These are phyloP conservation scores for Thalassiosira mediterranea DNA, from an alignment of 352 stramenopile genomes.

Conservation along the genomic window DNA sequence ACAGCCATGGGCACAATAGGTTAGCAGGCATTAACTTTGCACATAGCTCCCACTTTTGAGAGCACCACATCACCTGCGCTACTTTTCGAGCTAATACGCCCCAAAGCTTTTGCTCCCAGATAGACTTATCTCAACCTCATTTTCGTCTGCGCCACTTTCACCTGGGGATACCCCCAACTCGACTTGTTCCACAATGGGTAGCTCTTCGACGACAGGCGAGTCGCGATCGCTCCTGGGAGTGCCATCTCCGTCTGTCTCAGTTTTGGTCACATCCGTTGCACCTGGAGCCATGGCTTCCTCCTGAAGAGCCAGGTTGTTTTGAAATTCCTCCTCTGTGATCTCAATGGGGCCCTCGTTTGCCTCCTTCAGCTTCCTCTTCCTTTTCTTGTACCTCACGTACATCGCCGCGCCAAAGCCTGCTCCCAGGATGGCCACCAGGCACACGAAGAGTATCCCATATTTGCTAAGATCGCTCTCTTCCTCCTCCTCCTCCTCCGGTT, in stretches of 20 bases:
- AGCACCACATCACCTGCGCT: too few relatives aligned
- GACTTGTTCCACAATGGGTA: too few relatives aligned
- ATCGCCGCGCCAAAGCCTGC: slow-evolving; percentile 26
- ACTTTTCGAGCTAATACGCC: too few relatives aligned
- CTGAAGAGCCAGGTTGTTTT: slow-evolving; percentile 15
- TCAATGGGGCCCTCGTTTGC: not conserved
- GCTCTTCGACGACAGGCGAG: too few relatives aligned
- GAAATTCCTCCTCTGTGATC: slow-evolving; percentile 3
- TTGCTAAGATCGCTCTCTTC: slow-evolving; percentile 25
- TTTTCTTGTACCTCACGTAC: slow-evolving; percentile 19
- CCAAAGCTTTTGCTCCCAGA: too few relatives aligned
- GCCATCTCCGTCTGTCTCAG: not conserved
- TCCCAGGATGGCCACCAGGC: slow-evolving; percentile 33
- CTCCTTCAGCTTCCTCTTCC: slow-evolving; percentile 1
- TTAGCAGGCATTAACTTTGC: not conserved
- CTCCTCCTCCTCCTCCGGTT: slow-evolving; percentile 1
- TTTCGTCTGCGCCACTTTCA: slow-evolving; percentile 9
- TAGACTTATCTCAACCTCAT: slow-evolving; percentile 41
- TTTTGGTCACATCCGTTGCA: not conserved
- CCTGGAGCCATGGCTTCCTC: not conserved
- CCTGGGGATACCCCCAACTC: too few relatives aligned
- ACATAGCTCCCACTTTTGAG: too few relatives aligned
- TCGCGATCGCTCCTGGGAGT: not conserved
- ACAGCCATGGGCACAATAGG: not conserved
- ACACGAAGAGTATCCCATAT: slow-evolving; percentile 45